Evolutionary conservation across 305 asterid species (phyloP).

Genomic region (Plantago rigida): DNA sequence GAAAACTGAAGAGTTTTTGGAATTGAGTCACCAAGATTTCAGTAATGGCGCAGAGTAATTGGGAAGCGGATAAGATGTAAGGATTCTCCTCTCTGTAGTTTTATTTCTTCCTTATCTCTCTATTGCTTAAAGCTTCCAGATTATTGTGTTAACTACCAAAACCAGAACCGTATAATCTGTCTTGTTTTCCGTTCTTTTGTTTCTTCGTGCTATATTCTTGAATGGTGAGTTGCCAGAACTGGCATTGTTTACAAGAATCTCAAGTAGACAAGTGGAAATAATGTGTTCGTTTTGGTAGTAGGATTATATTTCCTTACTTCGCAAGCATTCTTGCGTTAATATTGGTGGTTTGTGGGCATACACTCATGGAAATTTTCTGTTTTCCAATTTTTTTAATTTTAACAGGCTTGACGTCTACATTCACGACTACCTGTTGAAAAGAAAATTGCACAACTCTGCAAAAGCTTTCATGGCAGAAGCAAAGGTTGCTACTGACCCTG

Average conservation of each 20-base stretch:
- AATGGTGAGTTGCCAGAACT: neutral
- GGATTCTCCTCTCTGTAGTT: neutral
- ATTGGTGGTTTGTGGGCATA: no score
- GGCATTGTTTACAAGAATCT: slow-evolving; percentile 1
- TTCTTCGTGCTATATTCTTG: no score
- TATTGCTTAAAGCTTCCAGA: neutral
- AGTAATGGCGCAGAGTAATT: slow-evolving; percentile 91
- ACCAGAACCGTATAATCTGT: no score
- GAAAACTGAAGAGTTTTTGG: slow-evolving; percentile 17
- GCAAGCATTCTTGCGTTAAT: neutral
- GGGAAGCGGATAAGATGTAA: slow-evolving; percentile 99
- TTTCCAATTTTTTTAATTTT: neutral
- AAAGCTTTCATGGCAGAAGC: slow-evolving; percentile 96
- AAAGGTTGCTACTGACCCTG: slow-evolving; percentile 98
- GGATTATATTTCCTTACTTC: neutral
- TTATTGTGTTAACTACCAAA: no score
- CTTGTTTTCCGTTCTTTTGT: no score
- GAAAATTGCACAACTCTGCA: slow-evolving; percentile 77
- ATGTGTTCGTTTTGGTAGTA: neutral
- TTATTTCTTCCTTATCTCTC: neutral
- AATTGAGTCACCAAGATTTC: slow-evolving; percentile 12
- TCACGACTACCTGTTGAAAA: slow-evolving; percentile 85
- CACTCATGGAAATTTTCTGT: no score
- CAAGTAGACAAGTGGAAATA: slow-evolving; percentile 10
- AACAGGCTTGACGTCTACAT: slow-evolving; percentile 99